phyloP scores from a whole-genome alignment of 352 stramenopile genomes.

The Phytophthora uliginosa region DNA sequence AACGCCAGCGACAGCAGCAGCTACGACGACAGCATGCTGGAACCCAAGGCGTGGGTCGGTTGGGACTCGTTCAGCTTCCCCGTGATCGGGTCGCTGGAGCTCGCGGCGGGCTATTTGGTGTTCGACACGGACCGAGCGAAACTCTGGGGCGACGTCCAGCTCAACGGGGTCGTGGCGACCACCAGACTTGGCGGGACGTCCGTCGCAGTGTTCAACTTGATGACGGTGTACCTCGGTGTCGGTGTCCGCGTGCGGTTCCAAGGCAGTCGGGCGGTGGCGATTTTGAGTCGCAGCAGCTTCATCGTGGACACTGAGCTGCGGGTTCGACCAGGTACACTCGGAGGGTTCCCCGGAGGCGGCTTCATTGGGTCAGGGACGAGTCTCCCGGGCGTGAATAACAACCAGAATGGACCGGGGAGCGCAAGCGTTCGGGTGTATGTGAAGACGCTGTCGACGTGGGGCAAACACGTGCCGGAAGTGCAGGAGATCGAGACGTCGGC shows the following conservation, averaged over 20 bases:
- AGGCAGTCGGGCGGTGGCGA: constrained; percentile 87
- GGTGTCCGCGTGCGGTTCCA: constrained; percentile 89
- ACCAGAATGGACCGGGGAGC: constrained; percentile 95
- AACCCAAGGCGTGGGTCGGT: constrained; percentile 40
- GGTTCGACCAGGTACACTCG: constrained; percentile 89
- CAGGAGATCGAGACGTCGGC: constrained; percentile 91
- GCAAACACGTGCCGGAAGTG: constrained; percentile 90
- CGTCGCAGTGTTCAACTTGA: constrained; percentile 97
- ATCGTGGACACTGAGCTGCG: constrained; percentile 92
- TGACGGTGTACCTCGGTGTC: constrained; percentile 92
- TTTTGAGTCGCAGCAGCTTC: constrained; percentile 93
- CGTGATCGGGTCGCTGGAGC: constrained; percentile 80
- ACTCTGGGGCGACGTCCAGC: constrained; percentile 65
- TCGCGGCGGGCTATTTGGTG: constrained; percentile 78
- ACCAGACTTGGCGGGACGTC: constrained; percentile 80
- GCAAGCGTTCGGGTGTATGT: constrained; percentile 92
- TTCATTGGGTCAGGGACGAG: constrained; percentile 69
- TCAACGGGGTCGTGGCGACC: constrained; percentile 67
- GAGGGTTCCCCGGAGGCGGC: constrained; percentile 94
- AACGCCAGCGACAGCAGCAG: constrained; percentile 13
- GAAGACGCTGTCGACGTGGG: constrained; percentile 92
- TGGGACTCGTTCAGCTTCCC: constrained; percentile 74
- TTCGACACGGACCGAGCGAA: constrained; percentile 78
- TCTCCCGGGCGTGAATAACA: constrained; percentile 70
- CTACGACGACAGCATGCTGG: constrained; percentile 21